A percentile compares a stretch with the other conserved stretches of the same genome.
These are phyloP conservation scores for Tagetes erecta DNA, from an alignment of 129 eudicot genomes.

Conservation along the genomic window DNA sequence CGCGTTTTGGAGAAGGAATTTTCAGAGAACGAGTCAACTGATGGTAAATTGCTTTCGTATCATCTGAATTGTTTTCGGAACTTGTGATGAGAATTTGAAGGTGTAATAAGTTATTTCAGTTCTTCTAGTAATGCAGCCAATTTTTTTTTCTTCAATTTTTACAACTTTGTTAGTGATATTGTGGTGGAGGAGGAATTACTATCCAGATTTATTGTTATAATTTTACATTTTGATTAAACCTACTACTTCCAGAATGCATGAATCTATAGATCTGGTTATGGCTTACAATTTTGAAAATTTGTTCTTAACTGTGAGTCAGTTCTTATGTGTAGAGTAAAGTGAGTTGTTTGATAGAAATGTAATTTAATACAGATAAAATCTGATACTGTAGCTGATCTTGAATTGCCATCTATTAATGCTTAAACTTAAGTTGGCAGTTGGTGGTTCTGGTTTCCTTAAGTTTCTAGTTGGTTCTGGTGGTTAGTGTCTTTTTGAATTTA, in stretches of 20 bases:
- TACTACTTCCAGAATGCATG: slow-evolving; percentile 18
- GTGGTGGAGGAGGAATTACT: slow-evolving; percentile 11
- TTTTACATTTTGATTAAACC: slow-evolving; percentile 5
- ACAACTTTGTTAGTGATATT: not conserved
- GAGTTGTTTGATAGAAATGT: slow-evolving; percentile 17
- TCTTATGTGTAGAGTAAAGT: not conserved
- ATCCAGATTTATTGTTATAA: not conserved
- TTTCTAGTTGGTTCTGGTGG: too few species aligned
- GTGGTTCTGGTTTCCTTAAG: too few species aligned
- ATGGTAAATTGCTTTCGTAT: slow-evolving; percentile 46
- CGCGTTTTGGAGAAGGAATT: slow-evolving; percentile 86
- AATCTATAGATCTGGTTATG: slow-evolving; percentile 22
- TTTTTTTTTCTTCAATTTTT: not conserved
- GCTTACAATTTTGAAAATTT: not conserved
- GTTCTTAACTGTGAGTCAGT: not conserved
- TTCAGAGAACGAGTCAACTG: slow-evolving; percentile 81
- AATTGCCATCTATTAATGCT: too few species aligned
- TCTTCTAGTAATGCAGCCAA: slow-evolving; percentile 15
- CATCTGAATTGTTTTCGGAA: slow-evolving; percentile 2
- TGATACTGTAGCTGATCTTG: not conserved
- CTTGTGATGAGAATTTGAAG: slow-evolving; percentile 11
- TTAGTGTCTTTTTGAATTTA: too few species aligned
- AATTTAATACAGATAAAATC: not conserved
- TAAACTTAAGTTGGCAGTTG: too few species aligned
- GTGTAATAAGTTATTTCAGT: not conserved